Evolutionary conservation across 1,139 yeast genomes (phyloP).

Genomic region (Sugiyamaella xylanicola): DNA sequence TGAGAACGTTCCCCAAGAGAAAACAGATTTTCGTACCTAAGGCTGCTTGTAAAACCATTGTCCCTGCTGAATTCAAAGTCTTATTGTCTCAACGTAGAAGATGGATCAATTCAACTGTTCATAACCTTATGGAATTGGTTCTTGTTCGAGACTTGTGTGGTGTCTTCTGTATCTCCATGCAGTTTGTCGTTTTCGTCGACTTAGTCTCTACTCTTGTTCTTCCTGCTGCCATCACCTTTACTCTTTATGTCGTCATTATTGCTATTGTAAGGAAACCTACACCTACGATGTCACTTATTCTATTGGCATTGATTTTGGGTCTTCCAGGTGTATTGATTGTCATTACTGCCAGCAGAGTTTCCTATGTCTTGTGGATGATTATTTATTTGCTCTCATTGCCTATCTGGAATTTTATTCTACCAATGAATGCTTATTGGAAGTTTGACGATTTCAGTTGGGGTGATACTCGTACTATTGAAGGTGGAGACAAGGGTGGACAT

Average conservation of each 20-base stretch:
- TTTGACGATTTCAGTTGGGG: conserved; percentile 99
- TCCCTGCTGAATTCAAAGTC: conserved; percentile 79
- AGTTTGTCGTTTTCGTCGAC: conserved; percentile 85
- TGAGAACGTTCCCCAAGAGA: conserved; percentile 89
- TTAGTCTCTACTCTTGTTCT: conserved; percentile 86
- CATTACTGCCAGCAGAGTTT: conserved; percentile 78
- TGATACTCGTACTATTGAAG: conserved; percentile 85
- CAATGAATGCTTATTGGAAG: conserved; percentile 91
- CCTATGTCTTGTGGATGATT: conserved; percentile 79
- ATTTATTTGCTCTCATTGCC: conserved; percentile 84
- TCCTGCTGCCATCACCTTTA: conserved; percentile 89
- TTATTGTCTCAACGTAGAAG: conserved; percentile 94
- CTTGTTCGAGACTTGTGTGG: conserved; percentile 93
- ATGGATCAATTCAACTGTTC: conserved; percentile 98
- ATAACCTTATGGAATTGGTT: conserved; percentile 88
- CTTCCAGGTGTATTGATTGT: conserved; percentile 86
- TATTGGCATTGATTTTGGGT: conserved; percentile 83
- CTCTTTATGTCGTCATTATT: conserved; percentile 74
- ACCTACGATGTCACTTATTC: conserved; percentile 75
- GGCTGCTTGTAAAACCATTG: conserved; percentile 94
- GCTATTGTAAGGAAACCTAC: conserved; percentile 83
- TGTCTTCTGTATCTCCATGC: conserved; percentile 96
- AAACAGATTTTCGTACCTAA: conserved; percentile 92
- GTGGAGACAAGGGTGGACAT: conserved; percentile 67
- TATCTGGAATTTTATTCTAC: conserved; percentile 91